phyloP scores from a whole-genome alignment of 2,329 filamentous ascomycete species.

The Penicillium digitatum region DNA sequence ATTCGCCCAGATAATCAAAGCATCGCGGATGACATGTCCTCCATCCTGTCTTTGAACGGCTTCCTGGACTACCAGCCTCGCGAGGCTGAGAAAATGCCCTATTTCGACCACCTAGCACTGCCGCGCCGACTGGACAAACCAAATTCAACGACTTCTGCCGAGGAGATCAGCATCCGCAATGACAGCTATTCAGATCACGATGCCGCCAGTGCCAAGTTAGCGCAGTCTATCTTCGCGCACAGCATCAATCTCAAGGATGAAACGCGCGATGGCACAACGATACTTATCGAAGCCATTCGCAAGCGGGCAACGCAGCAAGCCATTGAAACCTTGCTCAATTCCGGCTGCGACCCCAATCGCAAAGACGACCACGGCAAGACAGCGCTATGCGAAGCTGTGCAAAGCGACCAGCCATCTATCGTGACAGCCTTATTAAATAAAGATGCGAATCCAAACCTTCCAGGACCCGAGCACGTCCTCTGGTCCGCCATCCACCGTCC shows the following conservation, averaged over 20 bases:
- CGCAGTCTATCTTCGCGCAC: constrained; percentile 59
- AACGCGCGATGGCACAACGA: constrained; percentile 56
- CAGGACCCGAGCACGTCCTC: constrained; percentile 65
- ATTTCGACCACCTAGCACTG: not conserved
- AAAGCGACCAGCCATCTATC: constrained; percentile 54
- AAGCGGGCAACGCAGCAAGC: constrained; percentile 54
- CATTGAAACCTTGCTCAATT: constrained; percentile 58
- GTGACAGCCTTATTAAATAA: constrained; percentile 54
- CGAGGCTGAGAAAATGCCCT: constrained; percentile 1
- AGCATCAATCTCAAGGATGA: constrained; percentile 56
- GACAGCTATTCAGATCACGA: not conserved
- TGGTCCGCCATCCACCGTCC: constrained; percentile 62
- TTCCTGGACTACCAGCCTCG: constrained; percentile 14
- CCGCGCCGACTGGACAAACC: not conserved
- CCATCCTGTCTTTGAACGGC: constrained; percentile 27
- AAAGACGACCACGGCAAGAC: constrained; percentile 62
- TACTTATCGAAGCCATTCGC: constrained; percentile 59
- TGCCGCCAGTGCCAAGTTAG: constrained; percentile 50
- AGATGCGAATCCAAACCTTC: constrained; percentile 63
- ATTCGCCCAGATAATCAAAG: constrained; percentile 4
- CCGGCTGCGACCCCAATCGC: constrained; percentile 56
- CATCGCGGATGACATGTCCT: constrained; percentile 30
- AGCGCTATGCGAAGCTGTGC: constrained; percentile 60
- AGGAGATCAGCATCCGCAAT: constrained; percentile 1
- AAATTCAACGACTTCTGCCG: not conserved